Conservation (phyloP, 108 stramenopile species). For the Schizochytrium sp. region DNA sequence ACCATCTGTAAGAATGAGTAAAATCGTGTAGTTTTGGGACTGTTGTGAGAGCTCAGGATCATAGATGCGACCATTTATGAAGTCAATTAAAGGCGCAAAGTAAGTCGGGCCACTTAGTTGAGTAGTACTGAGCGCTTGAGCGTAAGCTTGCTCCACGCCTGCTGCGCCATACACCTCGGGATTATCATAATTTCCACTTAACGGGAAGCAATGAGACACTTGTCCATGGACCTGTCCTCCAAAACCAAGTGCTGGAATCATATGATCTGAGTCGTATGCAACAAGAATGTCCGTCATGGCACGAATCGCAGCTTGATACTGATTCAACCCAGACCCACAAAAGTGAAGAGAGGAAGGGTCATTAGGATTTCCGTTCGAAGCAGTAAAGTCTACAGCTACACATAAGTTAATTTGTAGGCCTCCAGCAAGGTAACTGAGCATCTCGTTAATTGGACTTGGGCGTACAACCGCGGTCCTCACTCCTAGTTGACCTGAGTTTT, state of each 20-base stretch:
- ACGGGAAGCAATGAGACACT: constrained; percentile 8
- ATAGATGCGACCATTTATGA: background rate
- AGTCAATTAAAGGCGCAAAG: background rate
- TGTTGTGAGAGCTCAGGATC: constrained; percentile 34
- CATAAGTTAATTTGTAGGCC: background rate
- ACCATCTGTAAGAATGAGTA: constrained; percentile 74
- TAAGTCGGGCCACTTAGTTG: background rate
- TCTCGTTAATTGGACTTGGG: background rate
- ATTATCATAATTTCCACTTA: background rate
- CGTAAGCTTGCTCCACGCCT: constrained; percentile 30
- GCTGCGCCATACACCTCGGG: background rate
- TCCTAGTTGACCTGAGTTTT: background rate
- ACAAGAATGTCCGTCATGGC: background rate
- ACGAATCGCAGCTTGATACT: constrained; percentile 30
- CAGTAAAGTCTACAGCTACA: constrained; percentile 47
- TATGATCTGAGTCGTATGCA: constrained; percentile 7
- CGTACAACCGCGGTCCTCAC: background rate
- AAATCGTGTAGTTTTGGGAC: constrained; percentile 13
- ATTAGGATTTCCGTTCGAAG: background rate
- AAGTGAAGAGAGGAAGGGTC: background rate
- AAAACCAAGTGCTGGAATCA: constrained; percentile 45
- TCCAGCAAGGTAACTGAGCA: constrained; percentile 15
- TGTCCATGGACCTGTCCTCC: background rate
- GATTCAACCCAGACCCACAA: background rate
- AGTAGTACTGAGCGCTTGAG: background rate